A percentile compares a stretch with the other conserved stretches of the same genome.
Conservation (phyloP, 306 rosid species). For the Mimosa pudica region DNA sequence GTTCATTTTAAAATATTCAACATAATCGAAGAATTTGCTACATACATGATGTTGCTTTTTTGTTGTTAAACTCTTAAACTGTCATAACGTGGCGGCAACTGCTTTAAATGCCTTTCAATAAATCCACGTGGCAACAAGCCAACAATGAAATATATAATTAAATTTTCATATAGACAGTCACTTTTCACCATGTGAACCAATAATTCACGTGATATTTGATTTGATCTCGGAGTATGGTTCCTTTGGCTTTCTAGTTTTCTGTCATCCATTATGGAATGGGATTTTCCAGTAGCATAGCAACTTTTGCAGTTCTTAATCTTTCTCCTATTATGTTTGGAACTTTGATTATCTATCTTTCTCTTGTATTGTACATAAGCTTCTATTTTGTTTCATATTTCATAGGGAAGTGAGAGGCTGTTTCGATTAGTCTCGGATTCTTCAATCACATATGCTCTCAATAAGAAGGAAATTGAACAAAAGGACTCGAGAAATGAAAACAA, state of each 20-base stretch:
- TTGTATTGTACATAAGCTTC: slow-evolving; percentile 26
- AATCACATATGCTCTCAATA: slow-evolving; percentile 13
- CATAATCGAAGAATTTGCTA: slow-evolving; percentile 10
- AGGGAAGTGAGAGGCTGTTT: slow-evolving; percentile 93
- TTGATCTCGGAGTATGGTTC: neutral
- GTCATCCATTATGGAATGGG: slow-evolving; percentile 26
- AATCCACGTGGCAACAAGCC: neutral
- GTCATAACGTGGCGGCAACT: neutral
- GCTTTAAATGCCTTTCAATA: neutral
- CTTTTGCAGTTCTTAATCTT: slow-evolving; percentile 11
- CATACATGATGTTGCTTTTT: slow-evolving; percentile 1
- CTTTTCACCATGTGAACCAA: neutral
- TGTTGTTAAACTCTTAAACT: slow-evolving; percentile 25
- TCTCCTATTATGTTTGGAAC: slow-evolving; percentile 19
- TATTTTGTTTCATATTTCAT: slow-evolving; percentile 19
- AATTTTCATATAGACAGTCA: slow-evolving; percentile 2
- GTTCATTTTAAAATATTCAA: slow-evolving; percentile 18
- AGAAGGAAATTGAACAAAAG: slow-evolving; percentile 38
- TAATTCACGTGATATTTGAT: slow-evolving; percentile 10
- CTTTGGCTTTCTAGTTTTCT: slow-evolving; percentile 17
- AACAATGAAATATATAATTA: neutral
- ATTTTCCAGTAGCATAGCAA: slow-evolving; percentile 19
- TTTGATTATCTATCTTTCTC: slow-evolving; percentile 25
- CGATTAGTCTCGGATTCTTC: slow-evolving; percentile 64
- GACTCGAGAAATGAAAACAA: slow-evolving; percentile 36